A percentile compares a stretch with the other conserved stretches of the same genome.
Conservation (phyloP, 1,284 basidiomycete species). For the Cryptococcus neoformans region DNA sequence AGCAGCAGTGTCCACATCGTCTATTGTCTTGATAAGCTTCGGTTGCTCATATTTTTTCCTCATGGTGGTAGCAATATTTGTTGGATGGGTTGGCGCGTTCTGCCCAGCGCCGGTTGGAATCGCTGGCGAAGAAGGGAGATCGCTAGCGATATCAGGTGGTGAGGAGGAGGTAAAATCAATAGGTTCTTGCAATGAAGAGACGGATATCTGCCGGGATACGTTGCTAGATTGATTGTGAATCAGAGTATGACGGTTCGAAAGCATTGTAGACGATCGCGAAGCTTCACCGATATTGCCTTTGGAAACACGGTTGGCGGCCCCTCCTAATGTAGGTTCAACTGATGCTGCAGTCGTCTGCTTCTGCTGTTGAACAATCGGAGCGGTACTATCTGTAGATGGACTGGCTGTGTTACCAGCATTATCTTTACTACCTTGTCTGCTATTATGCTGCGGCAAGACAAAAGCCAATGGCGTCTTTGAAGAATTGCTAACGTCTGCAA, state of each 20-base stretch:
- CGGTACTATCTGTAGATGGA: no score
- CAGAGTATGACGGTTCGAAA: not conserved
- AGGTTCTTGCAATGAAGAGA: not conserved
- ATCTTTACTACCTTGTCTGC: no score
- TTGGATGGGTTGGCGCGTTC: not conserved
- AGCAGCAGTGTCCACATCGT: constrained; percentile 1
- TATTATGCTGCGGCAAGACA: no score
- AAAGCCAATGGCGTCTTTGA: no score
- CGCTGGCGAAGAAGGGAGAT: not conserved
- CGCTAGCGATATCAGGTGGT: not conserved
- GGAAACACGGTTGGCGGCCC: not conserved
- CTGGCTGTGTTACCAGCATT: no score
- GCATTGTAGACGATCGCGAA: not conserved
- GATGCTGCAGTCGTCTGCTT: no score
- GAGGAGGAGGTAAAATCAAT: not conserved
- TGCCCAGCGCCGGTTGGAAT: not conserved
- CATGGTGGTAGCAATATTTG: not conserved
- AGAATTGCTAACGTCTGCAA: no score
- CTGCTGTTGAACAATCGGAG: no score
- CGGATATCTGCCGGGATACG: not conserved
- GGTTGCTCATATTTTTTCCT: constrained; percentile 24
- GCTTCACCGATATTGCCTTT: not conserved
- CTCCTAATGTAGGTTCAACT: no score
- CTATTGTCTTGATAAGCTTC: constrained; percentile 13
- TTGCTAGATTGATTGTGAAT: not conserved